Percentiles rank a stretch among this genome's conserved stretches.
Evolutionary conservation across 306 rosid species (phyloP).

Genomic region (Heteromeles arbutifolia): DNA sequence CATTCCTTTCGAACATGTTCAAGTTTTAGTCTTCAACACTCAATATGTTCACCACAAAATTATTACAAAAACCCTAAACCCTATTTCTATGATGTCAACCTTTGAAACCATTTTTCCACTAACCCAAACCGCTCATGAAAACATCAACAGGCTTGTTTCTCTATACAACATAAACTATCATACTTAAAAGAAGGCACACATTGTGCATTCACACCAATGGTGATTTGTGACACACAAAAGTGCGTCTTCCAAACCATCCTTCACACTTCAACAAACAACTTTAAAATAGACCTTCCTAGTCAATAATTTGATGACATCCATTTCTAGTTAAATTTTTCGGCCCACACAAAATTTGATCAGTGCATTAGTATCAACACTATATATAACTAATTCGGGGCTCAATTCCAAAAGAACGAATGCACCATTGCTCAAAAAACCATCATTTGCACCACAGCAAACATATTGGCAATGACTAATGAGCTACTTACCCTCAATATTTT

Average conservation of each 20-base stretch:
- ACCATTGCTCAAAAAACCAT: background rate
- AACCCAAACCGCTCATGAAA: background rate
- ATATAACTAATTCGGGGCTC: background rate
- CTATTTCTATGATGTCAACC: background rate
- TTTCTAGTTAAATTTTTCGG: background rate
- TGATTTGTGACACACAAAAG: background rate
- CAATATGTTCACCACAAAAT: background rate
- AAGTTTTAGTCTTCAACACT: background rate
- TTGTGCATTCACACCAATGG: background rate
- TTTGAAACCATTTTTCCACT: background rate
- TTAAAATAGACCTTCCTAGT: too few relatives aligned
- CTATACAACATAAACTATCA: background rate
- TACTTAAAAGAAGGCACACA: background rate
- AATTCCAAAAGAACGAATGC: background rate
- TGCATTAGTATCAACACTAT: background rate
- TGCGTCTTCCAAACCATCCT: background rate
- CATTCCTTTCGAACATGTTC: background rate
- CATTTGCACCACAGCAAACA: background rate
- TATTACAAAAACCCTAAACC: background rate
- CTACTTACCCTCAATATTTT: background rate
- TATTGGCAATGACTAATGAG: background rate
- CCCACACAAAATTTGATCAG: background rate
- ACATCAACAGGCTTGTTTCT: background rate
- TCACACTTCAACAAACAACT: background rate
- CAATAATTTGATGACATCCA: background rate